Base-by-base conservation (phyloP, 345 rosid species). In the Trapa incisa region DNA sequence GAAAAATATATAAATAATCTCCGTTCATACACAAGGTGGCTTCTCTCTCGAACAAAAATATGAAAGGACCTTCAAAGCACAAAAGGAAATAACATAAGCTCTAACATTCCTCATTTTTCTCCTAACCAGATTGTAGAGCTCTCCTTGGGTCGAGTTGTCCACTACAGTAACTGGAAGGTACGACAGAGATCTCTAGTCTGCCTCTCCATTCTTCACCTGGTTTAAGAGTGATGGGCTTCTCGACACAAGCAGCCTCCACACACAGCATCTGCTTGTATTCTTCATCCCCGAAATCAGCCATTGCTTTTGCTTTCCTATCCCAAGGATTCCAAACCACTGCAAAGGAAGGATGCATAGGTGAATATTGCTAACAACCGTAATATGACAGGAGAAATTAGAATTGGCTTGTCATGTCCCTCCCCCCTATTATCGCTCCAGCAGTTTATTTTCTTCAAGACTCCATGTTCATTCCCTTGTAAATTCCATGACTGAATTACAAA, bases 291-390 rank as follows among this genome's bases (percentile, higher is more conserved):
- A 82, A 73, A 73, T 82, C 89, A 38, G 80, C 22, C 65, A 85
- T 77, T 61, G 85, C 73, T 79, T 79, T 85, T 50, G 85, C 83
- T 67, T 73, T 85, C 81, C 75, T 85, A 60, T 82, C 86, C 86
- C 89, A 85, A 1, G 89, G 89, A 72, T 85, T 85, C 89, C 86
- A 85, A 22, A 82, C 89, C 66, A 79, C 89, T 85, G 80, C 76
- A 72, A 52, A 70, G 67, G 37, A 50, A 68, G 42, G 35, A 39
- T 52, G 65, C 17, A 39, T 61, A 32, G 36, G 10, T 45, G 1
- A 45, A 53, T 36, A 56, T 35, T 22, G 61, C 38, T 52, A 8
- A 50, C 50, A 37, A 12, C 50, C 3, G 10, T 17, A 3, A 6
- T 9, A 68, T 45, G 29, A 39, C 17, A 54, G n/a, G 16, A 52